Base-by-base conservation (phyloP, 2,329 filamentous ascomycete genomes). In the Monosporascus ibericus region DNA sequence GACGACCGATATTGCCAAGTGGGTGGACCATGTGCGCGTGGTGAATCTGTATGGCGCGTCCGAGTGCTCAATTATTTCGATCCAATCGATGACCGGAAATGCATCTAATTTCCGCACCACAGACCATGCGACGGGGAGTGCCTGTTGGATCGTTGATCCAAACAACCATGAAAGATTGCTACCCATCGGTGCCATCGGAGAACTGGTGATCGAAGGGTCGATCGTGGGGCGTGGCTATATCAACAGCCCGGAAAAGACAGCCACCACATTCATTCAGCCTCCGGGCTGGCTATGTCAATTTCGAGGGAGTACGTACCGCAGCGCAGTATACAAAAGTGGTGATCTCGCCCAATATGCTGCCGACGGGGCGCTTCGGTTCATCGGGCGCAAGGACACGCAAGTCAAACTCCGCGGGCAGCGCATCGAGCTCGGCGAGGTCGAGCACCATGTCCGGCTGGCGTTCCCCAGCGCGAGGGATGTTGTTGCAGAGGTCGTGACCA, bases 291-390 rank as follows among this genome's bases (percentile, higher is more conserved):
- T 40, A 8, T 15, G 6, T 6, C 6, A 14, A 18, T 48, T 58
- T 79, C n/a, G n/a, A n/a, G n/a, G n/a, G n/a, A 82, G 20, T 78
- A 86, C 64, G 73, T 81, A 68, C 80, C 78, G 20, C 67, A 79
- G 49, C 60, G 86, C n/a, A n/a, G n/a, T 59, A 70, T 87, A 60
- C 67, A 77, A 51, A 9, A 56, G 56, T 4, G 58, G 58, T 11
- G 58, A 60, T 48, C 44, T 56, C 14, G 51, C 48, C 8, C 8
- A 42, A 8, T 66, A 66, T 25, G 51, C 63, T 37, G 52, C 56
- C 1, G 79, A 86, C 62, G 63, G 66, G 15, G 51, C 48, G 24
- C 54, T 72, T 20, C 48, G 61, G 5, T 70, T 65, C 48, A 50
- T 74, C 75, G 78, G n/a, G n/a, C n/a, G n/a, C n/a, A n/a, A n/a